Conservation (phyloP, 148 eudicot species). For the Cornus kousa region DNA sequence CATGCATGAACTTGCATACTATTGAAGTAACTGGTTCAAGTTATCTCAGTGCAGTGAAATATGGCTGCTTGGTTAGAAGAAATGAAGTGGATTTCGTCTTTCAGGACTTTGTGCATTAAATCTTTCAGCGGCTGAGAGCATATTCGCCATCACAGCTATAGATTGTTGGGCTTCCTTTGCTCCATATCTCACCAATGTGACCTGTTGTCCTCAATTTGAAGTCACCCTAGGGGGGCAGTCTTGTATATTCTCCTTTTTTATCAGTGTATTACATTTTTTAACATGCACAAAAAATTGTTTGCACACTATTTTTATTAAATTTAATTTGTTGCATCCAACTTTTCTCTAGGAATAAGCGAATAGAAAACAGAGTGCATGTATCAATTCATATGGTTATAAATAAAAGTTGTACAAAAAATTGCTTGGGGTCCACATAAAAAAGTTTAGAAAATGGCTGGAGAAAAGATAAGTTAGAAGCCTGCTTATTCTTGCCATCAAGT, state of each 20-base stretch:
- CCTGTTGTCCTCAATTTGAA: conserved; percentile 37
- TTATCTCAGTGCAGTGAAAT: neutral
- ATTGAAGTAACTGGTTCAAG: neutral
- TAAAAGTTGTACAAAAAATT: no score
- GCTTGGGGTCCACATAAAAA: no score
- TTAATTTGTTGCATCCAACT: no score
- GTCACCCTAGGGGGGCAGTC: conserved; percentile 30
- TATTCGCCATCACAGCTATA: conserved; percentile 22
- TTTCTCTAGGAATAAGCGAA: no score
- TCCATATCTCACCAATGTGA: conserved; percentile 34
- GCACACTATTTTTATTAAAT: no score
- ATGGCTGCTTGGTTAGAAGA: neutral
- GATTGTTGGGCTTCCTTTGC: conserved; percentile 38
- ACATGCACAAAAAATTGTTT: no score
- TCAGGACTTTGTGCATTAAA: conserved; percentile 33
- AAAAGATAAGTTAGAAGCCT: no score
- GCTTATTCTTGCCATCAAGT: no score
- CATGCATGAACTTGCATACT: neutral
- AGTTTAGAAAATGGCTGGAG: no score
- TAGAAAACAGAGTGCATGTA: no score
- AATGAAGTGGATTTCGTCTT: conserved; percentile 1
- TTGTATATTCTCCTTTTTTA: conserved; percentile 12
- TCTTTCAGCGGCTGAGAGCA: conserved; percentile 23
- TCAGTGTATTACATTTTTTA: no score
- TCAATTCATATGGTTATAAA: no score